phyloP scores from a whole-genome alignment of 768 basidiomycete species.

The Crucibulum laeve region DNA sequence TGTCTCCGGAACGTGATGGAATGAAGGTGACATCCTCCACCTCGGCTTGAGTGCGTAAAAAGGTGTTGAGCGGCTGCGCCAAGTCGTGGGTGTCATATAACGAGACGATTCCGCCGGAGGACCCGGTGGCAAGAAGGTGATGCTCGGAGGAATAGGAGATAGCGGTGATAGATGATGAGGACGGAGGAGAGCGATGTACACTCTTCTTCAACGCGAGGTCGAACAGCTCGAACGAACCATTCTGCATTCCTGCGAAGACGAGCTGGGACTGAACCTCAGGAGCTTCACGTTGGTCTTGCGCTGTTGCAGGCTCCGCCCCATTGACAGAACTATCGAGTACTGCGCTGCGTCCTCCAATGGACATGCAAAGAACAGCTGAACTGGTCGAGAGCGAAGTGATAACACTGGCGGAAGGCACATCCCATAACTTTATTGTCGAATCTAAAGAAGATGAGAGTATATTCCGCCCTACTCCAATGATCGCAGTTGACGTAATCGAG shows the following conservation, averaged over 20 bases:
- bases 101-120: conserved; percentile 46
- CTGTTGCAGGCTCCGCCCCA: conserved; percentile 6
- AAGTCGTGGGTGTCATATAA: conserved; percentile 53
- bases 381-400: conserved; percentile 39
- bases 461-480: conserved; percentile 63
- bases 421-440: conserved; percentile 69
- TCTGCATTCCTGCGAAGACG: conserved; percentile 50
- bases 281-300: conserved; percentile 33
- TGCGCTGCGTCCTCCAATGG: conserved; percentile 37
- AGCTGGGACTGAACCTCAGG: conserved; percentile 42
- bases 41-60: conserved; percentile 39
- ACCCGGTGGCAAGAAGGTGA: conserved; percentile 55
- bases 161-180: conserved; percentile 27
- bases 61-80: conserved; percentile 31
- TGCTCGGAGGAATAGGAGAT: conserved; percentile 37
- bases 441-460: conserved; percentile 67
- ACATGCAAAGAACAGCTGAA: conserved; percentile 40
- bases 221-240: conserved; percentile 51
- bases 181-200: conserved; percentile 20
- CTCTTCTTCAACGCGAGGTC: conserved; percentile 43
- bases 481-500: conserved; percentile 56
- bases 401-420: conserved; percentile 51
- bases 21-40: conserved; percentile 46
- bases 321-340: too few species aligned
- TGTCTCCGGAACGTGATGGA: conserved; percentile 5